Evolutionary conservation across 163 green algal genomes (phyloP).

Genomic region (Scenedesmus sp.): DNA sequence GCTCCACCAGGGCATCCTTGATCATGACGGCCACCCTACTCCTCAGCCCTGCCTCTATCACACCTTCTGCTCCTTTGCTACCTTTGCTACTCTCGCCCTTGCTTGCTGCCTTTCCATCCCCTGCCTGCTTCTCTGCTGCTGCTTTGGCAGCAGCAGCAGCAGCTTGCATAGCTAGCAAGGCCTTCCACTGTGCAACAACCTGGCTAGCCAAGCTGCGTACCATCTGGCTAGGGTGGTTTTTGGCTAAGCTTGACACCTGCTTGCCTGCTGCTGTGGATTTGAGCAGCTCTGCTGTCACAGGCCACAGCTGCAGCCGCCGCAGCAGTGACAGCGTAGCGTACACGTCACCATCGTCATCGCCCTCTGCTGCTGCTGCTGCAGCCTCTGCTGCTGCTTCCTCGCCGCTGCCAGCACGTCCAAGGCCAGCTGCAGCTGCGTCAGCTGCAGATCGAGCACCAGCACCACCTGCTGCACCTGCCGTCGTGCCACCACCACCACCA

Average conservation of each 20-base stretch:
- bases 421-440: not conserved
- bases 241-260: conserved; percentile 38
- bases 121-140: not conserved
- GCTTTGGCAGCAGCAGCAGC: conserved; percentile 25
- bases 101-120: not conserved
- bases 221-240: conserved; percentile 42
- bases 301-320: conserved; percentile 49
- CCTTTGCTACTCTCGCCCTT: not conserved
- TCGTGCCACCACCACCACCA: not conserved
- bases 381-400: not conserved
- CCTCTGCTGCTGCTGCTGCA: not conserved
- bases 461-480: not conserved
- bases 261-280: conserved; percentile 52
- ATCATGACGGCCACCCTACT: conserved; percentile 19
- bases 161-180: not conserved
- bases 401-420: not conserved
- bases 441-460: not conserved
- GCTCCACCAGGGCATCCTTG: conserved; percentile 28
- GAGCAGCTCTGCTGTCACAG: conserved; percentile 52
- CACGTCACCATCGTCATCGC: not conserved
- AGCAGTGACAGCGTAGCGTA: conserved; percentile 34
- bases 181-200: conserved; percentile 30
- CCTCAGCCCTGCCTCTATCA: not conserved
- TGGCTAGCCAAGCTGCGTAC: not conserved
- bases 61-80: not conserved